Conservation (phyloP, 805 yeast species). For the Starmerella stigmatis region DNA sequence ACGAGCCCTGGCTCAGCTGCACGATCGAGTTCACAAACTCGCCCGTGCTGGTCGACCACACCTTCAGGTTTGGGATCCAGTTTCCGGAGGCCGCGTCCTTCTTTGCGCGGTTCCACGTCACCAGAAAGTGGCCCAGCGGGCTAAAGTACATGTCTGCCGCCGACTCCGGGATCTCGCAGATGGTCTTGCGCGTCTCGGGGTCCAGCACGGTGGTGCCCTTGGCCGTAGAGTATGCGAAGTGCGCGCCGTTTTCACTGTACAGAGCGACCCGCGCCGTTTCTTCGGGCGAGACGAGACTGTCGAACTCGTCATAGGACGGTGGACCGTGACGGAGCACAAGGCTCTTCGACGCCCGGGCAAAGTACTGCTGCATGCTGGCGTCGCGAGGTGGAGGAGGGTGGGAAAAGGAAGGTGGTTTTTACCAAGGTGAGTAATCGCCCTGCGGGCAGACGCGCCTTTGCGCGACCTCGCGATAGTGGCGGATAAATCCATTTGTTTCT, state of each 20-base stretch:
- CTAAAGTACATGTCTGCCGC: slow-evolving; percentile 81
- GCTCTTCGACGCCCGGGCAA: slow-evolving; percentile 25
- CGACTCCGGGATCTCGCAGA: slow-evolving; percentile 42
- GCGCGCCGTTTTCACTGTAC: slow-evolving; percentile 58
- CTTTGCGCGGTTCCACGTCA: slow-evolving; percentile 84
- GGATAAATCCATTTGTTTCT: too few relatives aligned
- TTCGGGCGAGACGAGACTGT: slow-evolving; percentile 26
- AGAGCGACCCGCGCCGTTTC: slow-evolving; percentile 51
- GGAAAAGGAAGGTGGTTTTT: neutral
- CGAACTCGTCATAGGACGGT: slow-evolving; percentile 28
- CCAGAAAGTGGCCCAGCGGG: slow-evolving; percentile 72
- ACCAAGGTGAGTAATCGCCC: slow-evolving; percentile 5
- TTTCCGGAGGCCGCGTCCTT: slow-evolving; percentile 60
- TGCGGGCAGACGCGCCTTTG: neutral
- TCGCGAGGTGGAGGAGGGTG: neutral
- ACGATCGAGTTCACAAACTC: slow-evolving; percentile 51
- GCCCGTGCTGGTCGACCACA: slow-evolving; percentile 50
- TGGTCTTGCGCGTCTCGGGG: slow-evolving; percentile 41
- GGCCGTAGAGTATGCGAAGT: slow-evolving; percentile 66
- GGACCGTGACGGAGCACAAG: slow-evolving; percentile 25
- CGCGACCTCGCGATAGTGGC: too few relatives aligned
- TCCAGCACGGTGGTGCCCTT: slow-evolving; percentile 45
- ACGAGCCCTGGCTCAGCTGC: slow-evolving; percentile 59
- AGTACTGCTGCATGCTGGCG: slow-evolving; percentile 26
- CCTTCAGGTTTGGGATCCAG: slow-evolving; percentile 67